Evolutionary conservation across 106 monocot species (phyloP).

Genomic region (Dendrobium catenatum): DNA sequence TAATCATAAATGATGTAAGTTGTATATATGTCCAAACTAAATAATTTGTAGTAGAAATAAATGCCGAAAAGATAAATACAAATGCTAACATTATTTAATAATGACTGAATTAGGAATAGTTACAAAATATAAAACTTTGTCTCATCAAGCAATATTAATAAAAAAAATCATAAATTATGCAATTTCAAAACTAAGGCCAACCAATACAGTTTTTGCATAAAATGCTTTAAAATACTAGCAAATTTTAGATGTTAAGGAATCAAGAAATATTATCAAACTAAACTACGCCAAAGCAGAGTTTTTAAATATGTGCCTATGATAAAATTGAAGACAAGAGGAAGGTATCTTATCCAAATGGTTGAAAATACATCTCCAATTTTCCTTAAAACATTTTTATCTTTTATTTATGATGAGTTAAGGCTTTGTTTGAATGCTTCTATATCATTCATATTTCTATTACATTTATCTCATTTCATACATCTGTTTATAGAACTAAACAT

Average conservation of each 20-base stretch:
- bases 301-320: conserved; percentile 48
- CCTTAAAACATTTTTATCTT: conserved; percentile 2
- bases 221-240: not conserved
- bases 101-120: too few relatives aligned
- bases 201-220: not conserved
- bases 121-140: too few relatives aligned
- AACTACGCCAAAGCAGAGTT: not conserved
- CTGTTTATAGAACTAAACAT: not conserved
- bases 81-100: too few relatives aligned
- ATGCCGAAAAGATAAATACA: too few relatives aligned
- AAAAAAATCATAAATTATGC: not conserved
- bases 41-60: too few relatives aligned
- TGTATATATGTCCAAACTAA: too few relatives aligned
- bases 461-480: not conserved
- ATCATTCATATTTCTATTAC: not conserved
- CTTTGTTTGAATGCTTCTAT: not conserved
- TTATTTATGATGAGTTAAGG: not conserved
- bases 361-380: conserved; percentile 43
- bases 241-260: not conserved
- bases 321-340: conserved; percentile 51
- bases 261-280: not conserved
- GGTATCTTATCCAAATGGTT: conserved; percentile 31
- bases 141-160: too few relatives aligned
- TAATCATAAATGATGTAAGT: too few relatives aligned
- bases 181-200: conserved; percentile 1